Conservation (phyloP, 257 asterid genomes). For the Solanum acaule region DNA sequence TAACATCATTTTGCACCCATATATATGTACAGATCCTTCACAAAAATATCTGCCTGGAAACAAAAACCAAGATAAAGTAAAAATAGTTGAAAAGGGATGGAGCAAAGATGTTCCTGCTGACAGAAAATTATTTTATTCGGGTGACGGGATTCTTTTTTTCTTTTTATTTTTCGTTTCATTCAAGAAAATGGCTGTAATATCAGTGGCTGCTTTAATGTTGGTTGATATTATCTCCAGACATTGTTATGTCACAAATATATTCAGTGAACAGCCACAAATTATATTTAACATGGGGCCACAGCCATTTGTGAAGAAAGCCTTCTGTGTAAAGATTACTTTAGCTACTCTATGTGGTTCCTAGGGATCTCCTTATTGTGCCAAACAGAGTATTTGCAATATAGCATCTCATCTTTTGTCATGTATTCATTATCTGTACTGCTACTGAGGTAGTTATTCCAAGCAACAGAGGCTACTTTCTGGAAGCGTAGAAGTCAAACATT, state of each 20-base stretch:
- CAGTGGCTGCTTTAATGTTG: background rate
- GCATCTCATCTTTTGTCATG: background rate
- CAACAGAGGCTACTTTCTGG: background rate
- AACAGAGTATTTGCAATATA: background rate
- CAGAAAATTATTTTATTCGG: background rate
- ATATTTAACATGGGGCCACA: background rate
- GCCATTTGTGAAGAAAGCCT: background rate
- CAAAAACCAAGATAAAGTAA: background rate
- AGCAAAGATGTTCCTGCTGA: background rate
- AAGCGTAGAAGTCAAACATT: background rate
- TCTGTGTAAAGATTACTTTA: background rate
- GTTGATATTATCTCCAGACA: background rate
- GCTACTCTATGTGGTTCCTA: background rate
- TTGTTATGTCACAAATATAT: background rate
- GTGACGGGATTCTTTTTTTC: background rate
- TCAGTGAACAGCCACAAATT: background rate
- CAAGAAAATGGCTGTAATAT: background rate
- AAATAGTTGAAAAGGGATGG: background rate
- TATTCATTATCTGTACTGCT: background rate
- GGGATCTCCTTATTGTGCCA: background rate
- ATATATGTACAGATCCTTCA: background rate
- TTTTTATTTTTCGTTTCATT: background rate
- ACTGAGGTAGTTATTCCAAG: background rate
- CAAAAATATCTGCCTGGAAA: background rate
- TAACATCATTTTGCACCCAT: background rate